Evolutionary conservation across 208 protist species (phyloP), one percentile per base, ranked within the genome.

Genomic region (Wallacemonas collosoma): DNA sequence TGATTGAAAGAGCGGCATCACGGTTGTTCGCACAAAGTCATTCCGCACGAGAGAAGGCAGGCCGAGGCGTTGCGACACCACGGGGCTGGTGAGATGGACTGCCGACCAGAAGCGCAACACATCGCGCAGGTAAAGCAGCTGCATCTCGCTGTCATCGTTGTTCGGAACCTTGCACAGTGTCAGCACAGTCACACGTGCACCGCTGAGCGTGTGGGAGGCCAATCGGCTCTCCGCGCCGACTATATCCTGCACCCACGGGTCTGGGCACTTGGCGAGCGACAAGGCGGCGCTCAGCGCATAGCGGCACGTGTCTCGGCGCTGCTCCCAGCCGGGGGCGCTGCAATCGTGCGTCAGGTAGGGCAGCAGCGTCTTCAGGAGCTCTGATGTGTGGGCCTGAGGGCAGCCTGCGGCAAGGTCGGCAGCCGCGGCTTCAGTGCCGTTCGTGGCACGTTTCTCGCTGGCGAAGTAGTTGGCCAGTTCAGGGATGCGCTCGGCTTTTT

Each of bases 161-260:
- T 86, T 75, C 17, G 90, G 90, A 2, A 95, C 79, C 73, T 91
- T 95, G 80, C 90, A 93, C 45, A 95, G 72, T 43, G 90, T 95
- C 43, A 93, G 68, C 17, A 95, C 72, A 4, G 84, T 87, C 17
- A 80, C 81, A 58, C 86, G 72, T 11, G 80, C 78, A 7, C 67
- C 82, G 58, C 63, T 68, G 39, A 93, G 75, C 40, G 86, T 86
- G 57, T 68, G 54, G 2, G 60, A 53, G 6, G 62, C 72, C 2
- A 93, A 64, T 0, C 48, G 61, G 6, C 9, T 53, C 71, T 88
- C 71, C 44, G 75, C 73, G 15, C 71, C 80, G 11, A 94, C 79
- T 36, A 88, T 58, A 41, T 86, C 76, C 71, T 93, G 87, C 38
- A 95, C 79, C 74, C 68, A 80, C 26, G 77, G 68, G 67, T 93